Base-by-base conservation (phyloP, 2,329 filamentous ascomycete species). In the Endothia cerciana region DNA sequence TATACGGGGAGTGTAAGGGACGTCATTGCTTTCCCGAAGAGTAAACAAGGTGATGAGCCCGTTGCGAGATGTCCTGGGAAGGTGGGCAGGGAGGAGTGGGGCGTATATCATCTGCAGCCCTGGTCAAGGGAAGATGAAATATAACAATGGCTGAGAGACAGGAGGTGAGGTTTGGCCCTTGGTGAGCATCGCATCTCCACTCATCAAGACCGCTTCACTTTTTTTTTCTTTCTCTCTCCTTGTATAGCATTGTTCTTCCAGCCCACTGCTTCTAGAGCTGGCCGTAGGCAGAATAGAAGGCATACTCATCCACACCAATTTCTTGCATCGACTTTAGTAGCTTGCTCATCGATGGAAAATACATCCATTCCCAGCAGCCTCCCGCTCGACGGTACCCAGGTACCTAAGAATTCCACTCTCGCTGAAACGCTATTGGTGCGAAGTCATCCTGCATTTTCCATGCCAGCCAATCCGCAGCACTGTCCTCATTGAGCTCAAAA, bases 1-100 rank as follows among this genome's bases (percentile, higher is more conserved):
- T 90, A 89, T 1, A 89, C 86, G 40, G 84, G 90, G 13, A 93
- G 90, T 1, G 90, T 99, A 3, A 83, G 92, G 67, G 94, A 99
- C 79, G 94, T 99, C 1, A 97, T 99, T 77, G 94, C 94, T 0
- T 99, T 99, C 74, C 96, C 95, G 0, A 99, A 99, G 82, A 94
- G 88, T 68, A 93, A 93, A 68, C 93, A 89, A 75, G 94, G 95
- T 0, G 91, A 97, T 74, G 95, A 99, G 78, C 78, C 88, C 65
- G 86, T 97, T 77, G 92, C 97, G 2, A 88, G 87, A 71, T 92
- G 91, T 69, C 95, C 95, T 0, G 89, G 89, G 60, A 77, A 76
- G 69, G 82, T 97, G 69, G 91, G 85, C 0, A 79, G 86, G 65
- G 85, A 86, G 60, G 80, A 85, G 70, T 75, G 85, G 62, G 74